Conservation (phyloP, 345 rosid genomes). For the Populus tremula region DNA sequence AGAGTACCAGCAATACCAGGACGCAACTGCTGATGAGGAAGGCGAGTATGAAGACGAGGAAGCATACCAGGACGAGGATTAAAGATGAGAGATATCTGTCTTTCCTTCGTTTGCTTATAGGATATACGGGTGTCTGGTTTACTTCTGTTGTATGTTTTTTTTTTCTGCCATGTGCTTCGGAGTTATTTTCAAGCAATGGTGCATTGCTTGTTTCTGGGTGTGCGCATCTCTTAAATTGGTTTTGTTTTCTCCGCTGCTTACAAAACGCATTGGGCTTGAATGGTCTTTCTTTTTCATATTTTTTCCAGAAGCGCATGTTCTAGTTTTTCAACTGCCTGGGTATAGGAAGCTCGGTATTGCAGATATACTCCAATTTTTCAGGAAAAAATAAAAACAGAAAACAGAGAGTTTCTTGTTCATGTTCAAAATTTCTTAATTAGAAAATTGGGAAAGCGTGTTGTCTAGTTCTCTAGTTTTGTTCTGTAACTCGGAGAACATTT, state of each 20-base stretch:
- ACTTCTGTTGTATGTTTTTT: not conserved
- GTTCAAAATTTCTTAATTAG: too few relatives aligned
- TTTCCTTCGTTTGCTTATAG: not conserved
- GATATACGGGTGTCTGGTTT: not conserved
- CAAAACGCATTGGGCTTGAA: not conserved
- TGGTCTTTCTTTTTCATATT: not conserved
- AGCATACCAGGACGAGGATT: constrained; percentile 41
- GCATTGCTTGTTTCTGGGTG: constrained; percentile 2
- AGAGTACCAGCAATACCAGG: constrained; percentile 80
- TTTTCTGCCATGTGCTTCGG: not conserved
- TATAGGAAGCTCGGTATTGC: too few relatives aligned
- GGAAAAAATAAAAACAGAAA: too few relatives aligned
- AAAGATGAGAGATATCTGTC: not conserved
- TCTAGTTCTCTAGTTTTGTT: too few relatives aligned
- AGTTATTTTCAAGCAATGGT: not conserved
- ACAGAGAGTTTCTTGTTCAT: too few relatives aligned
- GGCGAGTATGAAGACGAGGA: constrained; percentile 56
- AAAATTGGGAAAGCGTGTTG: too few relatives aligned
- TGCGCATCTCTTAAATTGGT: not conserved
- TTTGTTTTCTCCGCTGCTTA: not conserved
- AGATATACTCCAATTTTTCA: too few relatives aligned
- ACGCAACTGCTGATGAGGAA: constrained; percentile 79
- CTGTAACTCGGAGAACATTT: too few relatives aligned
- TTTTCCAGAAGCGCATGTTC: not conserved
- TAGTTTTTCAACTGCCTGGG: not conserved